Conservation (phyloP, 371 early-diverging fungal species). For the Catenaria anguillulae region DNA sequence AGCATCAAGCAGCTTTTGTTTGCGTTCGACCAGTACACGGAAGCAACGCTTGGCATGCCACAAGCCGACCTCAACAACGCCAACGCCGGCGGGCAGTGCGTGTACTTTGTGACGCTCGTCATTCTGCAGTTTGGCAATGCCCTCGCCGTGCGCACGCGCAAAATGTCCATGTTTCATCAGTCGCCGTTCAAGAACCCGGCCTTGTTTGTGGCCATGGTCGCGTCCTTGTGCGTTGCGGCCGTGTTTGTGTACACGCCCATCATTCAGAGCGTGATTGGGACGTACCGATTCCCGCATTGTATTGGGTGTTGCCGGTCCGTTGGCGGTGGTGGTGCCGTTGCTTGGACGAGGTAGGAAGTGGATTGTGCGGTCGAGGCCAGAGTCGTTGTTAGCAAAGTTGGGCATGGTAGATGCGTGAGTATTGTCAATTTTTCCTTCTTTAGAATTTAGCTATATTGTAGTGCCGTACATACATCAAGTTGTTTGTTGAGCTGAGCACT, state of each 20-base stretch:
- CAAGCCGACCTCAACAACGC: no score
- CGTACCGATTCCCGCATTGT: constrained; percentile 46
- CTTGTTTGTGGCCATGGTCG: constrained; percentile 28
- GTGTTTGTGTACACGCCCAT: constrained; percentile 41
- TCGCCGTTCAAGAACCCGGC: constrained; percentile 30
- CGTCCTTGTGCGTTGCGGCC: constrained; percentile 31
- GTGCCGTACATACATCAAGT: no score
- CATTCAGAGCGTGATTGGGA: constrained; percentile 41
- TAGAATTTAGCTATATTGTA: no score
- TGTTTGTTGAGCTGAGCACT: no score
- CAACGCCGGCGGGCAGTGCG: constrained; percentile 41
- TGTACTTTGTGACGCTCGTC: no score
- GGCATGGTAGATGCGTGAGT: no score
- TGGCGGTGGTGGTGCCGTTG: constrained; percentile 26
- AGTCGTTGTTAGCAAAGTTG: no score
- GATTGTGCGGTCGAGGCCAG: constrained; percentile 26
- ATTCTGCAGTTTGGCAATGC: no score
- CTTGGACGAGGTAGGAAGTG: constrained; percentile 42
- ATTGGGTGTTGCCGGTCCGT: constrained; percentile 47
- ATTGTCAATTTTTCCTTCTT: no score
- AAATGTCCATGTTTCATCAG: constrained; percentile 37
- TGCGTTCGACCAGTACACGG: no score
- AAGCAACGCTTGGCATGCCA: no score
- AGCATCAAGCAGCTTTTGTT: constrained; percentile 25
- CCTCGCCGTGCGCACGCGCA: constrained; percentile 45